These are phyloP conservation scores for Phytophthora crassamura DNA, from an alignment of 352 stramenopile genomes.

Conservation along the genomic window DNA sequence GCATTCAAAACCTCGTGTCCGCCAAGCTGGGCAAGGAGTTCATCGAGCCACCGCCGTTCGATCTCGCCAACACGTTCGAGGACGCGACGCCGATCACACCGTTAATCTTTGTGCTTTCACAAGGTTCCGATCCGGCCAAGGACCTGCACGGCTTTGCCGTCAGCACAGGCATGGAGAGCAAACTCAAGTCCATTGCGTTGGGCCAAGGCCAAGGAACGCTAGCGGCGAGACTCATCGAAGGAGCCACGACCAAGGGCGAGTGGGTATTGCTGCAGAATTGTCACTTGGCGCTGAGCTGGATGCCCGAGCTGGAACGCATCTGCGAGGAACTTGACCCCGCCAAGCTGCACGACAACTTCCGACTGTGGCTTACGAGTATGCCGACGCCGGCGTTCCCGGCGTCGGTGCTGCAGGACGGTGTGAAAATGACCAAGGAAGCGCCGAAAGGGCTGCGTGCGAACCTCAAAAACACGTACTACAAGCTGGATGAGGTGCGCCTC, in stretches of 20 bases:
- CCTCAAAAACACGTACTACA: conserved; percentile 96
- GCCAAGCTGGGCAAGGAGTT: conserved; percentile 89
- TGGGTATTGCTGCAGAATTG: conserved; percentile 97
- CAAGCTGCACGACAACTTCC: conserved; percentile 93
- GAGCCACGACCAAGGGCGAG: conserved; percentile 88
- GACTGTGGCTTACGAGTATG: conserved; percentile 95
- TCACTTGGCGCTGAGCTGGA: conserved; percentile 95
- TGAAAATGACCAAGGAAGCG: conserved; percentile 98
- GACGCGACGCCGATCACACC: conserved; percentile 91
- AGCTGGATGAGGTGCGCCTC: conserved; percentile 90
- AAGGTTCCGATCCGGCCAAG: conserved; percentile 93
- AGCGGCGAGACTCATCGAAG: conserved; percentile 91
- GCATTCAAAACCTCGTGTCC: conserved; percentile 92
- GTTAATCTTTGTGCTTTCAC: conserved; percentile 94
- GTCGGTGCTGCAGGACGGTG: conserved; percentile 94
- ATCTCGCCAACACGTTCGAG: conserved; percentile 92
- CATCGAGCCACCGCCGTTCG: conserved; percentile 92
- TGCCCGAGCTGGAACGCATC: conserved; percentile 94
- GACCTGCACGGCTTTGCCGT: conserved; percentile 92
- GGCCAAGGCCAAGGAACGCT: conserved; percentile 94
- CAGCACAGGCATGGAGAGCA: conserved; percentile 84
- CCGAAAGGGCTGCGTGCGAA: conserved; percentile 95
- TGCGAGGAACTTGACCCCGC: conserved; percentile 90
- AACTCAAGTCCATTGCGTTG: conserved; percentile 93
- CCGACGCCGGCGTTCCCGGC: conserved; percentile 88